phyloP scores from a whole-genome alignment of 176 grass and related monocot species.

The Raddia distichophylla region DNA sequence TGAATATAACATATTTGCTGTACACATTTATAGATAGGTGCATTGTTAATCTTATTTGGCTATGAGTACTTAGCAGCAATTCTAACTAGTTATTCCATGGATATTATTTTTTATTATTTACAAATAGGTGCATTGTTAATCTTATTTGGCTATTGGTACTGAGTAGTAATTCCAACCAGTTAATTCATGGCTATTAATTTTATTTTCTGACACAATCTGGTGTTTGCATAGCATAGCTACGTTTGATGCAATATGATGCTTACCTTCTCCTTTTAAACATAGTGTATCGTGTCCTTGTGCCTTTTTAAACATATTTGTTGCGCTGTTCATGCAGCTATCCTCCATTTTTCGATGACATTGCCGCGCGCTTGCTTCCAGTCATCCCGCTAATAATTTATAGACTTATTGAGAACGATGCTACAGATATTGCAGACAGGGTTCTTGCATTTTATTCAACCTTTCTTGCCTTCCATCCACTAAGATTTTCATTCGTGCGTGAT shows the following conservation, averaged over 20 bases:
- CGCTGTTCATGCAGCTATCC: constrained; percentile 75
- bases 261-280: constrained; percentile 22
- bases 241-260: neutral
- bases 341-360: constrained; percentile 96
- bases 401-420: constrained; percentile 91
- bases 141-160: neutral
- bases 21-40: constrained; percentile 18
- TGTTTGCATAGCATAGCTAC: neutral
- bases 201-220: neutral
- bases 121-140: neutral
- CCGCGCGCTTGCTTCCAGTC: constrained; percentile 83
- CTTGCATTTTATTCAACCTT: constrained; percentile 78
- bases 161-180: neutral
- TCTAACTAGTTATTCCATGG: neutral
- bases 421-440: constrained; percentile 87
- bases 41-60: neutral
- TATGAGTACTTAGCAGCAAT: neutral
- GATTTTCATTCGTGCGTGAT: constrained; percentile 96
- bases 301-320: constrained; percentile 47
- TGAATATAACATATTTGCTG: constrained; percentile 8
- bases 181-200: constrained; percentile 18
- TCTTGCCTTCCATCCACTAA: constrained; percentile 89
- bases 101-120: neutral
- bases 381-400: constrained; percentile 95
- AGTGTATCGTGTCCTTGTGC: neutral